A percentile compares a stretch with the other conserved stretches of the same genome.
These are phyloP conservation scores for Rhizophora apiculata DNA, from an alignment of 345 rosid genomes.

Conservation along the genomic window DNA sequence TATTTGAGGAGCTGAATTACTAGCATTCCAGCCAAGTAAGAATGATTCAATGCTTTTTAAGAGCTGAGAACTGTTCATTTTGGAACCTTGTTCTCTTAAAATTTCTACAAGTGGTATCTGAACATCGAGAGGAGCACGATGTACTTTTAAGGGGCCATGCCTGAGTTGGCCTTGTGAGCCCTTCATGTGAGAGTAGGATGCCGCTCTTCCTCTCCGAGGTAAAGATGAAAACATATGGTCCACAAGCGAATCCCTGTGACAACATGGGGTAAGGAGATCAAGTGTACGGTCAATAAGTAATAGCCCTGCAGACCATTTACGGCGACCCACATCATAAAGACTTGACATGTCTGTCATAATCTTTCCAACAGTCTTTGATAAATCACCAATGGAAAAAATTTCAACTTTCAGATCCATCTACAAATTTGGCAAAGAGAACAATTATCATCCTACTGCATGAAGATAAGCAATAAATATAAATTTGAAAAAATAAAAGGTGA, in stretches of 20 bases:
- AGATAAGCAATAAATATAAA: not conserved
- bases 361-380: constrained; percentile 87
- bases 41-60: constrained; percentile 59
- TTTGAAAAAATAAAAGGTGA: not conserved
- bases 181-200: constrained; percentile 30
- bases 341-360: constrained; percentile 96
- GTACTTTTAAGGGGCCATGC: constrained; percentile 41
- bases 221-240: constrained; percentile 79
- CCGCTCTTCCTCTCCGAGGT: constrained; percentile 63
- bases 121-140: constrained; percentile 67
- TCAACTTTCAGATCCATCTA: constrained; percentile 98
- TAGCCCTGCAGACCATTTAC: constrained; percentile 84
- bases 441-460: constrained; percentile 18
- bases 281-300: constrained; percentile 87
- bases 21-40: constrained; percentile 65
- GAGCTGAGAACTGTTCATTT: constrained; percentile 40
- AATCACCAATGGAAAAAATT: constrained; percentile 85
- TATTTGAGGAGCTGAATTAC: constrained; percentile 34
- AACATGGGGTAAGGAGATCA: constrained; percentile 90
- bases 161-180: constrained; percentile 53
- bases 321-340: constrained; percentile 96
- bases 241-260: constrained; percentile 86
- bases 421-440: constrained; percentile 29
- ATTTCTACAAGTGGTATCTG: constrained; percentile 72
- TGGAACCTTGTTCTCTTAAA: constrained; percentile 45